Conservation (phyloP, 148 eudicot species). For the Chenopodium formosanum region DNA sequence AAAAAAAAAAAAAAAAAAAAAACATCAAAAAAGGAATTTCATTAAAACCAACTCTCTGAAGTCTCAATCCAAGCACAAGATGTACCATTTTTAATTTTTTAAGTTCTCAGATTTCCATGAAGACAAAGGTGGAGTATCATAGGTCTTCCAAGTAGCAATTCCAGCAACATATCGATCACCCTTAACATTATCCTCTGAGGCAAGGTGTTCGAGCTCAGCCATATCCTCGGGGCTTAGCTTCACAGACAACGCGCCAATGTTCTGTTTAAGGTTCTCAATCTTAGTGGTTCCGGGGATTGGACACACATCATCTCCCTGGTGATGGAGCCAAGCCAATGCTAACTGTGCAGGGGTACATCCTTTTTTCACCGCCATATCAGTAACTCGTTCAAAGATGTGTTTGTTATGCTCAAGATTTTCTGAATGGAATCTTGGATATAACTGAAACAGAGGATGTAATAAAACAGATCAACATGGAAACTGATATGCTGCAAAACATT, state of each 20-base stretch:
- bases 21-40: no score
- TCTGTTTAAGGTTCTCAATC: slow-evolving; percentile 22
- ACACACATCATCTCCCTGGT: slow-evolving; percentile 27
- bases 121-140: slow-evolving; percentile 31
- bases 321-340: slow-evolving; percentile 33
- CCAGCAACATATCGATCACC: slow-evolving; percentile 15
- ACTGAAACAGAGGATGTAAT: neutral
- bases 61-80: no score
- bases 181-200: slow-evolving; percentile 17
- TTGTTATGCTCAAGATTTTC: slow-evolving; percentile 30
- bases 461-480: no score
- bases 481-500: no score
- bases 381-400: slow-evolving; percentile 18
- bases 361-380: slow-evolving; percentile 26
- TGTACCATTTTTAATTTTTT: no score
- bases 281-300: slow-evolving; percentile 34
- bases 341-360: slow-evolving; percentile 27
- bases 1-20: no score
- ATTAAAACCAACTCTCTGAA: no score
- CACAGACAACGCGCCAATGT: slow-evolving; percentile 24
- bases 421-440: slow-evolving; percentile 23
- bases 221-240: slow-evolving; percentile 25
- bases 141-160: slow-evolving; percentile 15
- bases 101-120: slow-evolving; percentile 21
- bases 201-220: slow-evolving; percentile 25